phyloP scores from a whole-genome alignment of 1,284 basidiomycete species.

The Sphaerobolus stellatus region DNA sequence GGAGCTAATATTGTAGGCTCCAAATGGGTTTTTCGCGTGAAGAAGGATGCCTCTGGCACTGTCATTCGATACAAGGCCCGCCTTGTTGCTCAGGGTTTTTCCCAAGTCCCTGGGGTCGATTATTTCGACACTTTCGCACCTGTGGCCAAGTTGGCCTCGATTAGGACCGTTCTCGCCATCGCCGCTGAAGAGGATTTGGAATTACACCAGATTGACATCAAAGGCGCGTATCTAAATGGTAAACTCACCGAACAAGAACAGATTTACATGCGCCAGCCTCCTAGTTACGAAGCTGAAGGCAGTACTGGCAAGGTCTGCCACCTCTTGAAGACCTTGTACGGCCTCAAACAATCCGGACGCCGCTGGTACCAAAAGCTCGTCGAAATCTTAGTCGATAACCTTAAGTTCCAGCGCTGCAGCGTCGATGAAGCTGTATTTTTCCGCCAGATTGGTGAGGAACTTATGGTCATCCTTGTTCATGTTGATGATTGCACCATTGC shows the following conservation, averaged over 20 bases:
- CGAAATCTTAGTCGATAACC: conserved; percentile 2
- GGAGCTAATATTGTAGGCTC: conserved; percentile 26
- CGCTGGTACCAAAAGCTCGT: conserved; percentile 22
- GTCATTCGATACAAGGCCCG: conserved; percentile 35
- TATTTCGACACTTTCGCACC: conserved; percentile 44
- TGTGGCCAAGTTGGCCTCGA: conserved; percentile 35
- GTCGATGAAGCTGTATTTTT: conserved; percentile 9
- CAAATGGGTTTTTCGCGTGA: conserved; percentile 31
- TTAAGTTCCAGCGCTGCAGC: conserved; percentile 8
- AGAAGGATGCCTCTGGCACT: conserved; percentile 28
- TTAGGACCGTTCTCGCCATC: conserved; percentile 34
- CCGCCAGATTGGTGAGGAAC: background rate
- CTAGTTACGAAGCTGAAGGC: background rate
- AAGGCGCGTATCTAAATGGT: conserved; percentile 46
- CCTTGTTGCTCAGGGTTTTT: conserved; percentile 40
- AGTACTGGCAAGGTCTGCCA: conserved; percentile 16
- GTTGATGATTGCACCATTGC: too few relatives aligned
- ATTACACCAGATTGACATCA: conserved; percentile 44
- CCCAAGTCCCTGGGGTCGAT: conserved; percentile 39
- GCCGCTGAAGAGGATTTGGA: conserved; percentile 34
- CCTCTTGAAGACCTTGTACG: conserved; percentile 30
- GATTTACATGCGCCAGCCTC: conserved; percentile 40
- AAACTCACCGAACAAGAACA: conserved; percentile 34
- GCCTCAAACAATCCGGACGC: conserved; percentile 30
- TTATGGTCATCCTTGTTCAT: too few relatives aligned